phyloP scores from a whole-genome alignment of 2,329 filamentous ascomycete species.

The Polychaeton citri region DNA sequence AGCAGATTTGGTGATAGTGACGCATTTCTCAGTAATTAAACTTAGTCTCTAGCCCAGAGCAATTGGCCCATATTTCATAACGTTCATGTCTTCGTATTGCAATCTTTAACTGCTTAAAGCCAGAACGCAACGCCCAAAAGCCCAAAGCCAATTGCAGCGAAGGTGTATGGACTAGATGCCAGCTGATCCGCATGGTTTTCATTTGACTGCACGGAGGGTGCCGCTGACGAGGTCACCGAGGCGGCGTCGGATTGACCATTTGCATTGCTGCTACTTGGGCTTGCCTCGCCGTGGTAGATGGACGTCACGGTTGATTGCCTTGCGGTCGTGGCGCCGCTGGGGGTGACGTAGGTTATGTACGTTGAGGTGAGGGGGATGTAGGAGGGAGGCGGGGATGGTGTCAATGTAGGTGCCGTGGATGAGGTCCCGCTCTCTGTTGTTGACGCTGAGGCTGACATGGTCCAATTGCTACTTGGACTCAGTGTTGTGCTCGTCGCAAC shows the following conservation, averaged over 20 bases:
- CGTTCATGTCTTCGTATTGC: too few species aligned
- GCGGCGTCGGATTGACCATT: too few species aligned
- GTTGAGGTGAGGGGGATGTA: neutral
- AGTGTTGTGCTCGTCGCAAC: neutral
- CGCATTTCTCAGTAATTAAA: too few species aligned
- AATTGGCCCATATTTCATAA: too few species aligned
- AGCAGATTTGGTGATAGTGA: too few species aligned
- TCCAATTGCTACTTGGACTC: neutral
- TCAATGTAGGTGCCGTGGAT: neutral
- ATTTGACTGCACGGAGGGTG: neutral
- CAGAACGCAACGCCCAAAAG: neutral
- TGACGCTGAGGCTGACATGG: neutral
- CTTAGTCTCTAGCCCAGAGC: too few species aligned
- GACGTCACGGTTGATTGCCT: neutral
- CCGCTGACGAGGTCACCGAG: neutral
- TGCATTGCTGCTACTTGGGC: neutral
- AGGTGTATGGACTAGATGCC: neutral
- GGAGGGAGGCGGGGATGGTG: too few species aligned
- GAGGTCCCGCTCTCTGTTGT: neutral
- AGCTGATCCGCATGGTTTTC: neutral
- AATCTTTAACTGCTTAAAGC: too few species aligned
- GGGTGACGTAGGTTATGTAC: neutral
- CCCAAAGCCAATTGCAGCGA: neutral
- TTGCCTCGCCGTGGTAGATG: neutral
- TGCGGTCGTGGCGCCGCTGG: neutral